Conservation (phyloP, 768 basidiomycete species). For the Filobasidium wieringae region DNA sequence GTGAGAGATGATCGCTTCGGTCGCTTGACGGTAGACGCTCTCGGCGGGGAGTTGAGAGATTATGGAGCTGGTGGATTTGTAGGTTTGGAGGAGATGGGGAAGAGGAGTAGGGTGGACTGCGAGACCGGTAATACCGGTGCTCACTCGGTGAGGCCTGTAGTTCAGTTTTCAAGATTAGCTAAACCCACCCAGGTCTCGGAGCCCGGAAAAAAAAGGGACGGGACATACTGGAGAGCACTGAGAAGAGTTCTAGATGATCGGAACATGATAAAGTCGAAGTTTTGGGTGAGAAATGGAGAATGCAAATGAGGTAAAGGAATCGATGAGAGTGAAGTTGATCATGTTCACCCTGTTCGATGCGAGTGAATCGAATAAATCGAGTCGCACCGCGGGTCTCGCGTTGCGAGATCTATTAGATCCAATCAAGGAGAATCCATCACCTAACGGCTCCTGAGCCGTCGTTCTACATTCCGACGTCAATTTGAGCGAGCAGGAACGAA, state of each 20-base stretch:
- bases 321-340: not conserved
- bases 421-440: too few species aligned
- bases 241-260: conserved; percentile 19
- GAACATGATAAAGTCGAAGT: conserved; percentile 14
- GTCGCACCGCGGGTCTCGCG: too few species aligned
- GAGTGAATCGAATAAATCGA: too few species aligned
- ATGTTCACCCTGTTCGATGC: too few species aligned
- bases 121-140: conserved; percentile 80
- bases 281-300: not conserved
- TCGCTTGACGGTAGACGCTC: conserved; percentile 80
- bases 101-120: conserved; percentile 73
- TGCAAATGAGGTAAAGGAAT: not conserved
- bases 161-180: conserved; percentile 10
- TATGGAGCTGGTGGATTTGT: conserved; percentile 60
- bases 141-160: conserved; percentile 30
- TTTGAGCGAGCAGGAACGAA: too few species aligned
- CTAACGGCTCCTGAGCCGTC: too few species aligned
- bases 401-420: too few species aligned
- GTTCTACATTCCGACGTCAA: too few species aligned
- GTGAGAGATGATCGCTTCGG: conserved; percentile 69
- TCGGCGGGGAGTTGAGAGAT: conserved; percentile 60
- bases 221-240: conserved; percentile 7
- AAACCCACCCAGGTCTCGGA: conserved; percentile 9
- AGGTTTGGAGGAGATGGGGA: conserved; percentile 61
- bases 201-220: not conserved